Percentiles rank a stretch among this genome's conserved stretches.
Evolutionary conservation across 2,329 filamentous ascomycete species (phyloP).

Genomic region (Biscogniauxia marginata): DNA sequence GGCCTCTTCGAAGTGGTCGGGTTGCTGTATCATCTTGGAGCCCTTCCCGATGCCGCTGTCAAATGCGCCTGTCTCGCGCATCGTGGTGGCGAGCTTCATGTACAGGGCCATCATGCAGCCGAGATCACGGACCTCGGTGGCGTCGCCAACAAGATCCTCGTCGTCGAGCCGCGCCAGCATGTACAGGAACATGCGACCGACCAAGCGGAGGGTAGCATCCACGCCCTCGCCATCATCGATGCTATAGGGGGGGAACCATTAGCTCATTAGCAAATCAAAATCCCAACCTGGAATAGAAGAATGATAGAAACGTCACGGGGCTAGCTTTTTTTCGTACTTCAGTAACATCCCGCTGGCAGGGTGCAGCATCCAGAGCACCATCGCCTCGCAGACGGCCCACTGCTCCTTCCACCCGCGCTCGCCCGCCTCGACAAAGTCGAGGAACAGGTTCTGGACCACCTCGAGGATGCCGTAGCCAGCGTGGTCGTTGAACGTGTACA

Average conservation of each 20-base stretch:
- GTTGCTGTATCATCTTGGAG: constrained; percentile 20
- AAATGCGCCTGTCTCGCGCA: constrained; percentile 19
- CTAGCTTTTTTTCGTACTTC: constrained; percentile 11
- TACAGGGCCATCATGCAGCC: constrained; percentile 39
- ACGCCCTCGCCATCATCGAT: constrained; percentile 30
- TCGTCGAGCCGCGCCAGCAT: constrained; percentile 39
- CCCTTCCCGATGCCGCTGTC: constrained; percentile 16
- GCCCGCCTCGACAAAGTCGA: constrained; percentile 38
- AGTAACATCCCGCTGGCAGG: constrained; percentile 13
- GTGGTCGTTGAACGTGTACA: constrained; percentile 45
- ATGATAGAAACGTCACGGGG: background rate
- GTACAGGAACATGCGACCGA: constrained; percentile 38
- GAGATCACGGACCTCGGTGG: constrained; percentile 37
- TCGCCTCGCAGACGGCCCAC: constrained; percentile 40
- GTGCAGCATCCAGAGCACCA: constrained; percentile 31
- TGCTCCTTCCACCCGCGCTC: constrained; percentile 36
- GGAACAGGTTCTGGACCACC: constrained; percentile 41
- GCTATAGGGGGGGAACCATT: constrained; percentile 13
- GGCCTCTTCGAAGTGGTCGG: constrained; percentile 29
- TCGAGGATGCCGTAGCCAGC: constrained; percentile 40
- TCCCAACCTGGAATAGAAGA: background rate
- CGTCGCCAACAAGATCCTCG: constrained; percentile 30
- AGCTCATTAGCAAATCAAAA: background rate
- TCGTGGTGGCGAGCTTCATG: constrained; percentile 20
- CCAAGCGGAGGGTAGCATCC: constrained; percentile 17